Conservation (phyloP, 192 early-diverging fungal species). For the Umbelopsis isabellina region DNA sequence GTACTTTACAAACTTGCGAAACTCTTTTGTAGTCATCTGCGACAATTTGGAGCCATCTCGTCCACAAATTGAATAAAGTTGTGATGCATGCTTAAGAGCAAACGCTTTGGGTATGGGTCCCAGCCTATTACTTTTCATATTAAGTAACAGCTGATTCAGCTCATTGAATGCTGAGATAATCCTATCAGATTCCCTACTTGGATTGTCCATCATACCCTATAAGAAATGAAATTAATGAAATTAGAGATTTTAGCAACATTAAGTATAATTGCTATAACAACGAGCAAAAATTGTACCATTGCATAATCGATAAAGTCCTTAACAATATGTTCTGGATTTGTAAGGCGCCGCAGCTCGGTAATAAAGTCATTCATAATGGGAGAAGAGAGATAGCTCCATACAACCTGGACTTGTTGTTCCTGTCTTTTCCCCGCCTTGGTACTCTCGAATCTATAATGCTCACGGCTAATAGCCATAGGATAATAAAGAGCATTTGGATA, state of each 20-base stretch:
- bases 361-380: conserved; percentile 59
- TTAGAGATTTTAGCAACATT: not conserved
- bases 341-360: conserved; percentile 66
- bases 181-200: conserved; percentile 32
- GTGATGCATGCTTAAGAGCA: conserved; percentile 47
- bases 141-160: conserved; percentile 53
- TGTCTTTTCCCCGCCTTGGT: conserved; percentile 35
- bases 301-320: conserved; percentile 68
- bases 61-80: conserved; percentile 47
- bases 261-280: not conserved
- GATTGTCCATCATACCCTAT: conserved; percentile 15
- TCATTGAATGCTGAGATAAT: conserved; percentile 51
- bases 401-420: conserved; percentile 34
- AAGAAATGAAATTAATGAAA: too few species aligned
- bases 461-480: conserved; percentile 70
- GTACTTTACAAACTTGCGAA: conserved; percentile 49
- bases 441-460: conserved; percentile 62
- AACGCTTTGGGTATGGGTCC: conserved; percentile 42
- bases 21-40: conserved; percentile 46
- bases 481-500: conserved; percentile 72
- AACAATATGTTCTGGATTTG: conserved; percentile 68
- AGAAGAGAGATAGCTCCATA: conserved; percentile 46
- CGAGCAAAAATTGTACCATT: conserved; percentile 32
- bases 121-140: conserved; percentile 39
- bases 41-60: conserved; percentile 53